These are phyloP conservation scores for Paramarasmius palmivorus DNA, from an alignment of 1,284 basidiomycete genomes.

Conservation along the genomic window DNA sequence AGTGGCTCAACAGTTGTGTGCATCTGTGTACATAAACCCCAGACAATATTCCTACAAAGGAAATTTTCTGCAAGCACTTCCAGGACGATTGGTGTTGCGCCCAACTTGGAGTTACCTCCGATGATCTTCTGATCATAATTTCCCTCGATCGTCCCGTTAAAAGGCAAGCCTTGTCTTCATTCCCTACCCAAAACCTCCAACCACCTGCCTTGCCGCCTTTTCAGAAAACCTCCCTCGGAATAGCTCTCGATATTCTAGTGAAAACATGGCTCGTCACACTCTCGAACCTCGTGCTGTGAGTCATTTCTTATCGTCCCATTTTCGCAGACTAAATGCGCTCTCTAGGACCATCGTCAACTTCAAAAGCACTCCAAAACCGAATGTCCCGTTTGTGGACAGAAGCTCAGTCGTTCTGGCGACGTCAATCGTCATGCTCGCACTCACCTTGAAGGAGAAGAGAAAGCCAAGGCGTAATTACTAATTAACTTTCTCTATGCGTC, in stretches of 20 bases:
- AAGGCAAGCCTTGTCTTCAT: no score
- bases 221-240: no score
- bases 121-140: background rate
- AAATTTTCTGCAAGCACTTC: background rate
- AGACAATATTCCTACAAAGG: background rate
- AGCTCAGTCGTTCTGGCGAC: background rate
- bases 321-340: no score
- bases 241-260: no score
- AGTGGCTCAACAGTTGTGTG: conserved; percentile 1
- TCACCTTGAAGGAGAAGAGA: no score
- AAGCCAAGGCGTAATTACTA: background rate
- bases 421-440: background rate
- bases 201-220: no score
- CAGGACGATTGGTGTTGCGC: background rate
- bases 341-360: background rate
- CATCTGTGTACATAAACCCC: background rate
- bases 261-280: no score
- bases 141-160: background rate
- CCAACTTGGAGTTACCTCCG: background rate
- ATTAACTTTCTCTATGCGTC: background rate
- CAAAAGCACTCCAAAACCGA: background rate
- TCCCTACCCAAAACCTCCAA: no score
- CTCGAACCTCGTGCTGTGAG: no score
- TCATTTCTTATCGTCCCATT: background rate
- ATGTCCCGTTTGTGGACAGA: background rate